Evolutionary conservation across 768 basidiomycete genomes (phyloP), one percentile per base, ranked within the genome.

Genomic region (Suillus discolor): DNA sequence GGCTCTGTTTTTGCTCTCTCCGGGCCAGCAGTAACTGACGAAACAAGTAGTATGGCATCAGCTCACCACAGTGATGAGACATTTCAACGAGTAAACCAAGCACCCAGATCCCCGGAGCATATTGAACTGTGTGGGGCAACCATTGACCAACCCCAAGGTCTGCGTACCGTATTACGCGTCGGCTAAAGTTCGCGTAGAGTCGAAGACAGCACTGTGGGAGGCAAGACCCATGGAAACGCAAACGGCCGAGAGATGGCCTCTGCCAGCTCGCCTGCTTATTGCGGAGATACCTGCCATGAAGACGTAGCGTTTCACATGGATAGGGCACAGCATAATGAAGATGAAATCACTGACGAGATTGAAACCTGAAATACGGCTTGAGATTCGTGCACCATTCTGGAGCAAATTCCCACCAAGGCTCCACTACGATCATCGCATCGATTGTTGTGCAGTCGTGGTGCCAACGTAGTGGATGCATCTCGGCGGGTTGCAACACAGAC

Each of bases 331-430:
- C 39, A 42, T 28, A 18, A 28, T 55, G 20, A 34, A 55, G 54
- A 60, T 60, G 59, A 60, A 60, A 60, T 42, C 41, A 31, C 23
- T 28, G 23, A 41, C 41, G 59, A 60, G 59, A 42, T 13, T 28
- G 16, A 53, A 16, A 53, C 28, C 28, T 34, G 53, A 31, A 54
- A 54, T 54, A 34, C 25, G 12, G 28, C 53, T 55, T 20, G 20
- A 34, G 54, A 34, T 36, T 55, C 34, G 11, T n/a, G 54, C 54
- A 34, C 34, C 18, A 20, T 55, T 34, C 31, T 18, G 31, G 31
- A 36, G 31, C 11, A 36, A 34, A 55, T 34, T 55, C 54, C 34
- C 54, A 55, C 31, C 34, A 36, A 55, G 20, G 31, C 20, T 5
- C 53, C 18, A 55, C 12, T 36, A n/a, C 31, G 54, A 55, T 55